Conservation (phyloP, 805 yeast genomes). For the Sugiyamaella americana region DNA sequence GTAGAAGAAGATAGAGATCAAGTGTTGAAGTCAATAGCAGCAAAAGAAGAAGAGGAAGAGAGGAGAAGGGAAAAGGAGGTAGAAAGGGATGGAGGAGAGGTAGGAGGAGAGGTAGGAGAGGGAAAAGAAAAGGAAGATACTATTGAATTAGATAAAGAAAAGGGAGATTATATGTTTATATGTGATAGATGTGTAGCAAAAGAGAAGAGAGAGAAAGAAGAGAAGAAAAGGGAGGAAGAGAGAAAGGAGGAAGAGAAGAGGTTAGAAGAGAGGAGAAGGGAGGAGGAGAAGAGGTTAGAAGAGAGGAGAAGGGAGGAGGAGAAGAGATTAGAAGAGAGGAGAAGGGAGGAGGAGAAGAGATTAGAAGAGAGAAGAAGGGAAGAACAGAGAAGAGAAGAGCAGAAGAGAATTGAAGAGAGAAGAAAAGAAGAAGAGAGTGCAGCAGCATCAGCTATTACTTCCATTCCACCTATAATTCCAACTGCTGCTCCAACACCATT, state of each 20-base stretch:
- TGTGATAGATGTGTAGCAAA: not conserved
- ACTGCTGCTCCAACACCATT: too few species aligned
- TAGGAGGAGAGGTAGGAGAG: not conserved
- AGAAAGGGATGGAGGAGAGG: not conserved
- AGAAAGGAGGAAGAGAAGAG: not conserved
- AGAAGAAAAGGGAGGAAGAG: not conserved
- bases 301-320: too few species aligned
- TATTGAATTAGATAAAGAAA: not conserved
- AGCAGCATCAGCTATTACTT: too few species aligned
- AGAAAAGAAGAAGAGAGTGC: too few species aligned
- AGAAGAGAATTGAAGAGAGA: too few species aligned
- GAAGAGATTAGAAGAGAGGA: too few species aligned
- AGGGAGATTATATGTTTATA: not conserved
- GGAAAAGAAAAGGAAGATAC: not conserved
- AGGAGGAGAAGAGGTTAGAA: too few species aligned
- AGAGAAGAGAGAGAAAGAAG: not conserved
- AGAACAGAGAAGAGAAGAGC: too few species aligned
- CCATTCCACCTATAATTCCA: too few species aligned
- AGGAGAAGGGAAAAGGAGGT: not conserved
- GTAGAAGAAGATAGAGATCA: conserved; percentile 7
- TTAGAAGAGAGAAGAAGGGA: too few species aligned
- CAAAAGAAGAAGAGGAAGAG: not conserved
- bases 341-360: too few species aligned
- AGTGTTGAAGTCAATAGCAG: not conserved
- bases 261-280: too few species aligned